phyloP scores from a whole-genome alignment of 192 early-diverging fungal species.

The Diversispora eburnea region DNA sequence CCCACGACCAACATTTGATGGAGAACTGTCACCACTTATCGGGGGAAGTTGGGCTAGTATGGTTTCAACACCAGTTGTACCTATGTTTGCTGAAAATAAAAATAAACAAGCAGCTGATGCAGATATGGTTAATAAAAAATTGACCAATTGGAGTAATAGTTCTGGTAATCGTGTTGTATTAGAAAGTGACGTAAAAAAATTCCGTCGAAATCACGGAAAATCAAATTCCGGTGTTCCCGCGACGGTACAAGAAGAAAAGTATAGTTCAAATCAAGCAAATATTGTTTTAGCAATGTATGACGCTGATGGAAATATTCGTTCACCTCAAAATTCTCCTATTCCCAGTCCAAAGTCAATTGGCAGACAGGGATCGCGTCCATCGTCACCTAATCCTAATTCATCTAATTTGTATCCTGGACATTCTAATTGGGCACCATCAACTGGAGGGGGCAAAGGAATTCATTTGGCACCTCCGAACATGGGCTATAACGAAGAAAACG shows the following conservation, averaged over 20 bases:
- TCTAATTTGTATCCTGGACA: constrained; percentile 40
- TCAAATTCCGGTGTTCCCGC: constrained; percentile 29
- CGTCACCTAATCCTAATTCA: constrained; percentile 31
- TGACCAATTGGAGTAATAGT: constrained; percentile 33
- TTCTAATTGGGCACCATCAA: constrained; percentile 27
- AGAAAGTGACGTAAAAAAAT: constrained; percentile 31
- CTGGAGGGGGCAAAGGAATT: constrained; percentile 34
- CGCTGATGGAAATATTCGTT: constrained; percentile 22
- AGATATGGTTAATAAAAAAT: constrained; percentile 35
- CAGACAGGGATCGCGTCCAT: constrained; percentile 28
- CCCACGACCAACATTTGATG: constrained; percentile 25
- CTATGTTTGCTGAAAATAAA: constrained; percentile 31
- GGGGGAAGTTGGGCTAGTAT: constrained; percentile 31
- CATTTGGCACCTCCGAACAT: constrained; percentile 28
- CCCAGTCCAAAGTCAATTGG: constrained; percentile 30
- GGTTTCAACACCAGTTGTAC: constrained; percentile 30
- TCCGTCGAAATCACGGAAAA: constrained; percentile 32
- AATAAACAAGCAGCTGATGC: constrained; percentile 40
- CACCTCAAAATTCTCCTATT: constrained; percentile 32
- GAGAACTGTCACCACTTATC: constrained; percentile 25
- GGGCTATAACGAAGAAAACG: constrained; percentile 29
- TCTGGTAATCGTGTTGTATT: constrained; percentile 28
- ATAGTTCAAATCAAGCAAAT: constrained; percentile 18
- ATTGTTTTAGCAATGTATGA: constrained; percentile 24
- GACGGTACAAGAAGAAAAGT: constrained; percentile 33